Evolutionary conservation across 2,329 filamentous ascomycete genomes (phyloP), one percentile per base, ranked within the genome.

Genomic region (Fusarium tuaranense): DNA sequence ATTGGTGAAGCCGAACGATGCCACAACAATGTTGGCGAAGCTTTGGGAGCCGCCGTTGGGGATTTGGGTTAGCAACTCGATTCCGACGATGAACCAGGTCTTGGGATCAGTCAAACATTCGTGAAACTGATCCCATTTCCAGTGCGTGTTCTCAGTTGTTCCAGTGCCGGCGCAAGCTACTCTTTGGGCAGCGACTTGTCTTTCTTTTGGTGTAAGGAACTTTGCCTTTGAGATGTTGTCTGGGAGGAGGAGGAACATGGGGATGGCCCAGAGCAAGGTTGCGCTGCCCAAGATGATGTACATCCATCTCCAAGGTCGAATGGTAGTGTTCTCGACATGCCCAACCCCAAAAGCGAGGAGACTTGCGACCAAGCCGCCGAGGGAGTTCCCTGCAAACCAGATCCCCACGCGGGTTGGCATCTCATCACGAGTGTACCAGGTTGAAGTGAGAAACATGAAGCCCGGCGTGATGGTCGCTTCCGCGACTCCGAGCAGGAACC

Each of bases 41-140:
- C 86, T 88, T 74, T 89, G 87, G 1, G 88, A 90, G 27, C 90
- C 90, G 36, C 90, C 90, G 70, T 92, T 92, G 46, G 90, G 89
- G 27, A 92, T 91, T 79, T 90, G 87, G 2, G 85, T 87, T 4
- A 88, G 79, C 6, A 91, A 70, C 25, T 87, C 84, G 25, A 92
- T 85, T 2, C 82, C 82, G 67, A 90, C 85, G 55, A 92, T 85
- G 58, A 91, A 81, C 89, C 89, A 92, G 0, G 89, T 89, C 79
- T 92, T 91, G 4, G 88, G 88, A 72, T 91, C 90, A 12, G 83
- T 63, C 0, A 91, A 78, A 59, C 88, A 90, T 78, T 92, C 89
- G 7, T 80, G 68, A 32, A 86, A 80, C 75, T 92, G 90, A 3
- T 85, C 81, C 83, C 85, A 86, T 63, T 83, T 84, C 85, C 87